Evolutionary conservation across 257 asterid species (phyloP).

Genomic region (Lycium barbarum): DNA sequence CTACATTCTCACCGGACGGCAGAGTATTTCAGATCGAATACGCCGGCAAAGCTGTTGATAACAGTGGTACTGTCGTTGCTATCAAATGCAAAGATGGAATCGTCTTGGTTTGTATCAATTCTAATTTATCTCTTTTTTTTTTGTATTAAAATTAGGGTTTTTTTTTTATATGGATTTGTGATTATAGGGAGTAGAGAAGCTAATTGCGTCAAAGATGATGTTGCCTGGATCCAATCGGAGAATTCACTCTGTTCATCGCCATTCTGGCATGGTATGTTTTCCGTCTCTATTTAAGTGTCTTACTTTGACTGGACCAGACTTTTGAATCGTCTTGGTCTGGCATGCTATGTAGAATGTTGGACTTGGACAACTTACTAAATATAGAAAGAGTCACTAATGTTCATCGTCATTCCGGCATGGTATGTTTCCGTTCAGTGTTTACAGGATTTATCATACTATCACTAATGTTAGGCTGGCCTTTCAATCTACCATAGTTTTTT

Average conservation of each 20-base stretch:
- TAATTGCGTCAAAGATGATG: constrained; percentile 94
- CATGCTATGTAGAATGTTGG: no score
- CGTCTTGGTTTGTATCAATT: constrained; percentile 65
- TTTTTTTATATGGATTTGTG: not conserved
- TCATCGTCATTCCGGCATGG: no score
- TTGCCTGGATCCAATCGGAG: constrained; percentile 85
- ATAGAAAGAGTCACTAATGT: no score
- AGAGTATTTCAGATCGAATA: constrained; percentile 97
- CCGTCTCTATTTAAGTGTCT: no score
- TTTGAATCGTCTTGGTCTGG: no score
- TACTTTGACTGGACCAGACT: no score
- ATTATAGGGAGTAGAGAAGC: constrained; percentile 87
- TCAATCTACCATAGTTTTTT: not conserved
- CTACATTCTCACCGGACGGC: constrained; percentile 97
- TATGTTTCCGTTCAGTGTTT: not conserved
- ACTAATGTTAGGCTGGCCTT: not conserved
- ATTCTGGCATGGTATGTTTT: constrained; percentile 64
- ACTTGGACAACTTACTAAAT: no score
- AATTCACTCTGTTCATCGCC: constrained; percentile 91
- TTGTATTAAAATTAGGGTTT: constrained; percentile 28
- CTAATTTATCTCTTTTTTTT: not conserved
- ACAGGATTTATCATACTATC: not conserved
- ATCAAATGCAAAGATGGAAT: constrained; percentile 94
- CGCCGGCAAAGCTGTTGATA: constrained; percentile 97
- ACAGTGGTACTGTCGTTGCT: constrained; percentile 90